phyloP scores from a whole-genome alignment of 2,329 filamentous ascomycete species.

The Annulohypoxylon truncatum region DNA sequence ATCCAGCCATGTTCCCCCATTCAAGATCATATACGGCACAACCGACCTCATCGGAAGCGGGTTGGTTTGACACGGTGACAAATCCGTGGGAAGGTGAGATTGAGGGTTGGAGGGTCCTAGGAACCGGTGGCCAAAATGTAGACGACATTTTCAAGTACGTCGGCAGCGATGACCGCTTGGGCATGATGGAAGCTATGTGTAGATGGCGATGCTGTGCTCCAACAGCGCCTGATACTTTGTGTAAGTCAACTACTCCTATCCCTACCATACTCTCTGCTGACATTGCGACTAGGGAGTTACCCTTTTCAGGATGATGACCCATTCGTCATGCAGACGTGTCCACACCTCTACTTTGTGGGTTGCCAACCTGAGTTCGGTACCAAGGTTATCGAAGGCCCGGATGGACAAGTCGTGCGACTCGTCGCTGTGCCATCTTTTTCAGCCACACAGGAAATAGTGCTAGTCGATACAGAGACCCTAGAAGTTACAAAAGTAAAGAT shows the following conservation, averaged over 20 bases:
- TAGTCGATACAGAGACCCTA: slow-evolving; percentile 88
- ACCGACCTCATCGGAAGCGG: slow-evolving; percentile 60
- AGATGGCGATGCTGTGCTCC: slow-evolving; percentile 92
- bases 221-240: slow-evolving; percentile 94
- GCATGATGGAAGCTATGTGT: slow-evolving; percentile 94
- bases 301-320: slow-evolving; percentile 95
- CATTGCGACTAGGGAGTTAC: slow-evolving; percentile 77
- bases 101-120: slow-evolving; percentile 88
- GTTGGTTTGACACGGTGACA: slow-evolving; percentile 89
- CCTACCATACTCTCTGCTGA: neutral
- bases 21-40: slow-evolving; percentile 74
- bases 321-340: slow-evolving; percentile 85
- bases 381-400: slow-evolving; percentile 72
- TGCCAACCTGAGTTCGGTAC: slow-evolving; percentile 85
- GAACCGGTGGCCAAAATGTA: slow-evolving; percentile 90
- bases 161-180: slow-evolving; percentile 78
- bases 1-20: slow-evolving; percentile 88
- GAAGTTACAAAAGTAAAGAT: slow-evolving; percentile 79
- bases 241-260: slow-evolving; percentile 63
- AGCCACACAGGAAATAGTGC: slow-evolving; percentile 79
- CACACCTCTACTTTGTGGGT: slow-evolving; percentile 91
- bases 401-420: slow-evolving; percentile 78
- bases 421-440: slow-evolving; percentile 87
- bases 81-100: slow-evolving; percentile 94
- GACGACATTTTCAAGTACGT: slow-evolving; percentile 96